Evolutionary conservation across 2,329 filamentous ascomycete genomes (phyloP), one percentile per base, ranked within the genome.

Genomic region (Pyrenophora teres): DNA sequence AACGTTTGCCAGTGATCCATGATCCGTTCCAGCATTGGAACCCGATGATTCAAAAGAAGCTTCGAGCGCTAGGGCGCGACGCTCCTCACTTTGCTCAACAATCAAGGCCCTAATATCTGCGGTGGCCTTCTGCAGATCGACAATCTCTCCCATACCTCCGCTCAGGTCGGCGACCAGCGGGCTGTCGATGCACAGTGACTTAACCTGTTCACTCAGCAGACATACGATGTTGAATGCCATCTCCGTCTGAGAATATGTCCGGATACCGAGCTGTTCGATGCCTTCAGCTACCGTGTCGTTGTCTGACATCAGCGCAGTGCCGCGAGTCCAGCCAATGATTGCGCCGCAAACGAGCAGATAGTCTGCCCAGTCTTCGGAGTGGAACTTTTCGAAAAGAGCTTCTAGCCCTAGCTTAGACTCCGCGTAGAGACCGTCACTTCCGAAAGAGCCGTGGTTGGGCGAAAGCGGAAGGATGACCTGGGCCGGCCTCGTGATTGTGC

Each of bases 141-240:
- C 27, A 30, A 30, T 30, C 27, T 97, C 97, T 76, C 99, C 94
- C 48, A 99, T 85, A 63, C 94, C 95, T 71, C 95, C 94, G 78
- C 97, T 99, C 45, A 99, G 82, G 76, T 99, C 94, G 57, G 94
- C 94, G 77, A 94, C 97, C 53, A 99, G 91, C 10, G 94, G 95
- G 78, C 97, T 91, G 38, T 85, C 81, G 79, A 99, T 94, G 82
- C 94, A 99, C 38, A 99, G 84, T 71, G 97, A 92, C 63, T 96
- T 92, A 66, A 99, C 89, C 23, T 87, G 84, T 32, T 93, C 92
- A 1, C 92, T 89, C 94, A 99, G 96, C 46, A 99, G 84, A 63
- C 94, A 93, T 38, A 99, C 85, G 62, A 99, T 78, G 78, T 99
- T 99, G 83, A 99, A 99, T 13, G 94, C 94, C 94, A 99, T 99